phyloP scores from a whole-genome alignment of 2,329 filamentous ascomycete genomes.

The Trichoderma aggressivum region DNA sequence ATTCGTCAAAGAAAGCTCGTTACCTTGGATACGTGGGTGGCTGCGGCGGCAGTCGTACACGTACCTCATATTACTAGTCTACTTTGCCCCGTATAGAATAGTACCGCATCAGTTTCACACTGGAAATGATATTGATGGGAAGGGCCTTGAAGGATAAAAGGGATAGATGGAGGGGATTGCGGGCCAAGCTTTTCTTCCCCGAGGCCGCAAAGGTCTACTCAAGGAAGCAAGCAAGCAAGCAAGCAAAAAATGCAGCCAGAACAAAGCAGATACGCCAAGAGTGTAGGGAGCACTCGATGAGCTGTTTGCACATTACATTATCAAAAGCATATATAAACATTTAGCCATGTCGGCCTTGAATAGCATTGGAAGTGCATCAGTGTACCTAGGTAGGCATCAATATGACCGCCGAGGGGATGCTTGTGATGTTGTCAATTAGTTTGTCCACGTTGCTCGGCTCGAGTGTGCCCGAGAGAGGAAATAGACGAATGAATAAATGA shows the following conservation, averaged over 20 bases:
- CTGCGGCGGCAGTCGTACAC: conserved; percentile 2
- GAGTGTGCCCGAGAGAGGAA: not conserved
- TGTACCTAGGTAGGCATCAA: not conserved
- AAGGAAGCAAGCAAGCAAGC: not conserved
- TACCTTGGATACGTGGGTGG: conserved; percentile 10
- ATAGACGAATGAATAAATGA: not conserved
- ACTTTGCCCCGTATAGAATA: conserved; percentile 11
- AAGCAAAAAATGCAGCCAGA: conserved; percentile 2
- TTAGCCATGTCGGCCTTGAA: not conserved
- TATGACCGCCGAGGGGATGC: not conserved
- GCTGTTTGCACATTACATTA: not conserved
- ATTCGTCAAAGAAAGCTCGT: conserved; percentile 1
- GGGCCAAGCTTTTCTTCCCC: not conserved
- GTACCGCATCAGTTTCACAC: conserved; percentile 12
- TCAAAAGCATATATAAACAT: not conserved
- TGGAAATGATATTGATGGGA: conserved; percentile 4
- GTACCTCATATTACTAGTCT: conserved; percentile 13
- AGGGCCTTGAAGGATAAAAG: not conserved
- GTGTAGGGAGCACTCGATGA: not conserved
- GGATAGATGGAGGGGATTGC: not conserved
- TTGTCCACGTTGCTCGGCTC: not conserved
- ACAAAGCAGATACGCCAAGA: not conserved
- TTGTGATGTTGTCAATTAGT: not conserved
- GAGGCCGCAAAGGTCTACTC: not conserved
- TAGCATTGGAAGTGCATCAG: not conserved